Percentiles rank a stretch among this genome's conserved stretches.
Evolutionary conservation across 2,329 filamentous ascomycete species (phyloP).

Genomic region (Teratosphaeria epicoccoides): DNA sequence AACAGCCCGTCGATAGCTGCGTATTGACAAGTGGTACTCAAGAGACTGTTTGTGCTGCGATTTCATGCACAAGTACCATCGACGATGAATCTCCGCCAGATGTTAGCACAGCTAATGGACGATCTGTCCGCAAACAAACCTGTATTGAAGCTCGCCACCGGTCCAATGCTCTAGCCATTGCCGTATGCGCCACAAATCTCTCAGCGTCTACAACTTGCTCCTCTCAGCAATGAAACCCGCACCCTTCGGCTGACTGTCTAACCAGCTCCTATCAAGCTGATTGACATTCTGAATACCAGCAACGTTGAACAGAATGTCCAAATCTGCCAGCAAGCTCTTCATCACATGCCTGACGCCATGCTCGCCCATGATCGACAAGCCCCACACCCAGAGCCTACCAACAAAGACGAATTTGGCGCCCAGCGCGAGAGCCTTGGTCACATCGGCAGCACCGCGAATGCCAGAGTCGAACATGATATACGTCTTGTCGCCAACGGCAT

Average conservation of each 20-base stretch:
- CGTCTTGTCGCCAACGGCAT: conserved; percentile 40
- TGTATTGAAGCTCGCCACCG: conserved; percentile 56
- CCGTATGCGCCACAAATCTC: background rate
- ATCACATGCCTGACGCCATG: conserved; percentile 51
- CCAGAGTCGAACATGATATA: conserved; percentile 53
- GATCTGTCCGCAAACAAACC: conserved; percentile 65
- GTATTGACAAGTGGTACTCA: conserved; percentile 50
- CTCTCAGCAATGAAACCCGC: conserved; percentile 17
- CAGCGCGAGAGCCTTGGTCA: conserved; percentile 51
- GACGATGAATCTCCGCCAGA: conserved; percentile 53
- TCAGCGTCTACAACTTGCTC: conserved; percentile 9
- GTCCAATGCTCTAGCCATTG: conserved; percentile 47
- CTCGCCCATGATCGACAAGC: conserved; percentile 49
- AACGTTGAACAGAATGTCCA: conserved; percentile 53
- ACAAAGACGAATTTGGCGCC: conserved; percentile 54
- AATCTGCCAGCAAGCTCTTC: conserved; percentile 50
- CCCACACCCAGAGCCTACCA: conserved; percentile 51
- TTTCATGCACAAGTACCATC: no score
- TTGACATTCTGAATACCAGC: conserved; percentile 44
- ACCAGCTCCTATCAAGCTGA: conserved; percentile 37
- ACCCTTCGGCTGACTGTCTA: conserved; percentile 20
- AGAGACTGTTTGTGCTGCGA: conserved; percentile 2
- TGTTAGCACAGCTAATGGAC: conserved; percentile 65
- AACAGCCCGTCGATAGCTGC: conserved; percentile 59
- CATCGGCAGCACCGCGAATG: conserved; percentile 45